These are phyloP conservation scores for Epichloe uncinata DNA, from an alignment of 2,329 filamentous ascomycete species.

Conservation along the genomic window DNA sequence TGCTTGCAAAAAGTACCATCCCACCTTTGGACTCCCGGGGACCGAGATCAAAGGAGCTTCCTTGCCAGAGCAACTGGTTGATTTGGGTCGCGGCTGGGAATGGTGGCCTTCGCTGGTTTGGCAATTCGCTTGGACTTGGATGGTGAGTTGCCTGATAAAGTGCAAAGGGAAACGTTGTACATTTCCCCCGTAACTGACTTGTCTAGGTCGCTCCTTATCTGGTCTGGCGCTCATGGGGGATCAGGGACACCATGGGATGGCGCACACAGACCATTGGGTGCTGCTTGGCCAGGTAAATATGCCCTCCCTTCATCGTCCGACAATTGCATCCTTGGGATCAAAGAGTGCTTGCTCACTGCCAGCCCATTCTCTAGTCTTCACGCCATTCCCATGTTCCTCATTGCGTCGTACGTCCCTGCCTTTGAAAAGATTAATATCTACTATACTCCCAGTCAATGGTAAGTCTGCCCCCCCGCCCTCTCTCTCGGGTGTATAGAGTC, in stretches of 20 bases:
- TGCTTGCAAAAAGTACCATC: slow-evolving; percentile 44
- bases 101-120: slow-evolving; percentile 44
- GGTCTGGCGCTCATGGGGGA: slow-evolving; percentile 44
- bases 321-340: neutral
- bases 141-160: neutral
- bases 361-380: slow-evolving; percentile 33
- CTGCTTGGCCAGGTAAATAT: slow-evolving; percentile 26
- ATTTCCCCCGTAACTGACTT: neutral
- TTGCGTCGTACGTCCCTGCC: slow-evolving; percentile 37
- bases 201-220: slow-evolving; percentile 39
- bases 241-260: slow-evolving; percentile 52
- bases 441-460: slow-evolving; percentile 48
- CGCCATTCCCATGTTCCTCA: slow-evolving; percentile 51
- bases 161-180: too few relatives aligned
- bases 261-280: slow-evolving; percentile 45
- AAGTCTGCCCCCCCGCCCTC: slow-evolving; percentile 30
- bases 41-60: slow-evolving; percentile 19
- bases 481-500: neutral
- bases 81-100: slow-evolving; percentile 38
- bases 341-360: too few relatives aligned
- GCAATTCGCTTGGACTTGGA: slow-evolving; percentile 41
- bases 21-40: slow-evolving; percentile 31
- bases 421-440: slow-evolving; percentile 38
- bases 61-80: slow-evolving; percentile 27
- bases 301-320: neutral